Base-by-base conservation (phyloP, 768 basidiomycete species). In the Tricholoma saponaceum region DNA sequence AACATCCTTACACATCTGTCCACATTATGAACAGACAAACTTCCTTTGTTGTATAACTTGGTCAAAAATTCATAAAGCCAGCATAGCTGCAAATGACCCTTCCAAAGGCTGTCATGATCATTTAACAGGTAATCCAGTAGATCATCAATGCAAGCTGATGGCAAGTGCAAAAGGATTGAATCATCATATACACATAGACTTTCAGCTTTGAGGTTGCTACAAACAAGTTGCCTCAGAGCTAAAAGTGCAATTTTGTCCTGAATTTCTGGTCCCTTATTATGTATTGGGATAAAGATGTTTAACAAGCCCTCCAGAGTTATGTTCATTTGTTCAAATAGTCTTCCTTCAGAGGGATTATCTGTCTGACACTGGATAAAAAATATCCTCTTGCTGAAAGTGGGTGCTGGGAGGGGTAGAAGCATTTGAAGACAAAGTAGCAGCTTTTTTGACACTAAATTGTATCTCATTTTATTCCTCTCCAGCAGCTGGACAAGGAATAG, bases 371-470 rank as follows among this genome's bases (percentile, higher is more conserved):
- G 51, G 3, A 60, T 22, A 37, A 56, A 60, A 46, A 60, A 60
- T 25, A 23, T 32, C 26, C 56, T 47, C 30, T 55, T 52, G 20
- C 55, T 58, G 7, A 52, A 39, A 20, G 53, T 26, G n/a, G 54
- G 30, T 52, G 54, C 50, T 49, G 58, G 59, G 12, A 54, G 51
- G 20, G 59, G 59, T 10, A 60, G 33, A 26, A 63, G 55, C 59
- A 63, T 60, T 41, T 58, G 62, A 13, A 63, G 39, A 32, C 56
- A 63, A 2, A 63, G 51, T 5, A 58, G 26, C 18, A 60, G 52
- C 51, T 63, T 63, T 44, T 63, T 55, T 18, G 59, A 55, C 8
- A 47, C 37, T 20, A 58, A 22, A 44, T 63, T 59, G 28, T 60
- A 60, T 41, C 28, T 51, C 59, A 60, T 60, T 18, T 28, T 13